Conservation (phyloP, 305 asterid genomes). For the Fraxinus greggii region DNA sequence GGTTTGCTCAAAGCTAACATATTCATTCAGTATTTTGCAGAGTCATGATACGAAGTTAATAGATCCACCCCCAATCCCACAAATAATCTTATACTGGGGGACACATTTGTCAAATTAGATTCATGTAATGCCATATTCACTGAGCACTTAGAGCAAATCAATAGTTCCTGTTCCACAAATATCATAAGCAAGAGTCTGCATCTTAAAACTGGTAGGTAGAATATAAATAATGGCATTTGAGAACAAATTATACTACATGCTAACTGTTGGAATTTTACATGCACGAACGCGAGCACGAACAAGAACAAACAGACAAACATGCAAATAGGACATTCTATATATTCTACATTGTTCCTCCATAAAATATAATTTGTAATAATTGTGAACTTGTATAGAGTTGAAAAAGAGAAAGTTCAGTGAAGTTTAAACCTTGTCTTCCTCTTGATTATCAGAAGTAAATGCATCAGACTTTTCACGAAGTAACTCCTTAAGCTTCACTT, state of each 20-base stretch:
- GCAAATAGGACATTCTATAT: background rate
- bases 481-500: constrained; percentile 68
- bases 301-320: background rate
- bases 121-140: background rate
- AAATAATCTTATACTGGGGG: background rate
- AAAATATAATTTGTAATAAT: background rate
- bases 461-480: constrained; percentile 83
- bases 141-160: background rate
- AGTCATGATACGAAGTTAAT: background rate
- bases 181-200: background rate
- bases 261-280: background rate
- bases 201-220: background rate
- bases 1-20: background rate
- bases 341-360: background rate
- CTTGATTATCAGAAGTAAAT: constrained; percentile 62
- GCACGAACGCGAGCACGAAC: background rate
- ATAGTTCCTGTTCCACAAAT: background rate
- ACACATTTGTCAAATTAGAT: background rate
- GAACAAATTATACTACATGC: background rate
- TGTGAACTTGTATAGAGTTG: background rate
- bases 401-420: background rate
- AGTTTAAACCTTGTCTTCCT: constrained; percentile 78
- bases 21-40: background rate
- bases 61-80: background rate
- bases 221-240: background rate